Base-by-base conservation (phyloP, 768 basidiomycete genomes). In the Termitomyces sp. region DNA sequence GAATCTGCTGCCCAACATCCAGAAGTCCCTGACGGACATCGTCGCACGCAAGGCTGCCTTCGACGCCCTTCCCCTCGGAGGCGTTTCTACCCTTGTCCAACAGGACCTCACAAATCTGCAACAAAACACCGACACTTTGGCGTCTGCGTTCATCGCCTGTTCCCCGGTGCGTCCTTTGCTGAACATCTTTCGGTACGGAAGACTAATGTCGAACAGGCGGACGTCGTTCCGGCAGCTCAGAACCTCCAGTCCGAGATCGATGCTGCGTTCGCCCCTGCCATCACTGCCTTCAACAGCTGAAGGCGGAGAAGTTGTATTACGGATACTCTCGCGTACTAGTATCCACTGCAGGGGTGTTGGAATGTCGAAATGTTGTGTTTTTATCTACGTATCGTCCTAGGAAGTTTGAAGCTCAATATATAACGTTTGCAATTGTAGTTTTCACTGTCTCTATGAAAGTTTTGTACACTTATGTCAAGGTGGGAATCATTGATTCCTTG, bases 101-200 rank as follows among this genome's bases (percentile, higher is more conserved):
- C 47, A 62, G 39, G 74, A 75, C 53, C 65, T 76, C 4, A 47
- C 53, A 13, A 60, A 45, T 18, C 66, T 75, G 55, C 64, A 63
- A 7, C 44, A 55, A 16, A 45, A 37, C 47, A 69, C 69, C 13
- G 49, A 46, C 34, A 48, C 47, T 14, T 71, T 74, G 54, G 53
- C 62, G 12, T 54, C 47, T 32, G 68, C 70, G 13, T 57, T 74
- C n/a, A 65, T 71, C 50, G 62, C 49, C 27, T 53, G 55, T 45
- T 66, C 68, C 3, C 71, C 72, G 8, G 72, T 74, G 58, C 36
- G 57, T 42, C 4, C 10, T 68, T 43, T 5, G 2, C 24, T 26
- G 13, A 22, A 1, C 32, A n/a, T 20, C 7, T 27, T 6, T 30
- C 46, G 33, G n/a, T n/a, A n/a, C 7, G 30, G 10, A 43, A 48